phyloP scores from a whole-genome alignment of 345 rosid genomes.

The Trapa bicornis region DNA sequence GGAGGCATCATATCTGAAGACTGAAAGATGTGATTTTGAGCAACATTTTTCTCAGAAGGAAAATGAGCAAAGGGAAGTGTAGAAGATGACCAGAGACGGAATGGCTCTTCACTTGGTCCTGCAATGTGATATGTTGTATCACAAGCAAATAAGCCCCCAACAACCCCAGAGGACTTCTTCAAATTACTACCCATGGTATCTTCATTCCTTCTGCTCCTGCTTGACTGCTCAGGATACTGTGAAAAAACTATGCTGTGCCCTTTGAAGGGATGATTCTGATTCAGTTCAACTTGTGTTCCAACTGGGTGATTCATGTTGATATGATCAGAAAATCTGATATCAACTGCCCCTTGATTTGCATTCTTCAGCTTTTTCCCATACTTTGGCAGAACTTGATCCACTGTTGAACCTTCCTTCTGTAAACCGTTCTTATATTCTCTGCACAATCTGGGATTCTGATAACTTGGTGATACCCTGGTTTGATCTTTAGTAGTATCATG shows the following conservation, averaged over 20 bases:
- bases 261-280: constrained; percentile 9
- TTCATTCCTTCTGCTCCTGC: constrained; percentile 35
- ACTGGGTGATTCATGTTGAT: constrained; percentile 7
- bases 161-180: constrained; percentile 7
- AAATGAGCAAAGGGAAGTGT: constrained; percentile 25
- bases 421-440: constrained; percentile 26
- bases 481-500: constrained; percentile 47
- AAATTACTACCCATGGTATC: constrained; percentile 8
- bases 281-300: constrained; percentile 20
- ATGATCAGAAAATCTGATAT: constrained; percentile 21
- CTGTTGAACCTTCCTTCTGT: constrained; percentile 30
- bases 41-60: constrained; percentile 27
- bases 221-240: constrained; percentile 31
- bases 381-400: constrained; percentile 27
- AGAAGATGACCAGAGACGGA: constrained; percentile 34
- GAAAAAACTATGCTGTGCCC: constrained; percentile 29
- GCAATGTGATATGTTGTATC: constrained; percentile 33
- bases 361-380: constrained; percentile 28
- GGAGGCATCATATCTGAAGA: constrained; percentile 19
- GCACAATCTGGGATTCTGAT: constrained; percentile 32
- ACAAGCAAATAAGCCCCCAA: constrained; percentile 24
- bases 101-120: constrained; percentile 37
- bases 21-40: constrained; percentile 20
- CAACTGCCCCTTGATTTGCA: constrained; percentile 27
- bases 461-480: constrained; percentile 17